These are phyloP conservation scores for Mycena capillaripes DNA, from an alignment of 768 basidiomycete species.

Conservation along the genomic window DNA sequence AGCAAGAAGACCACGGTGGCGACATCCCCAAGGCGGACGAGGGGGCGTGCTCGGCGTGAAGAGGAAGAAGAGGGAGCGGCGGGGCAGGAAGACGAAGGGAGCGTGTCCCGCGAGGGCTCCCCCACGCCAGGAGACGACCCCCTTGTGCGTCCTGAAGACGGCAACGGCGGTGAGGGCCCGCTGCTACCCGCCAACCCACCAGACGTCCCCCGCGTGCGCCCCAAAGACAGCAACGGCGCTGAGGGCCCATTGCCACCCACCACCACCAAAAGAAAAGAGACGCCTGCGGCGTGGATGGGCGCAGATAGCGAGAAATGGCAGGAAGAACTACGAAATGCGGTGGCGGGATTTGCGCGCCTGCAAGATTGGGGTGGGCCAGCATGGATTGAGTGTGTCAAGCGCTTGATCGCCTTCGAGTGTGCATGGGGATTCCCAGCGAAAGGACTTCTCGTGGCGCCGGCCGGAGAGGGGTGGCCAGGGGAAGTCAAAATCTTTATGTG, in stretches of 20 bases:
- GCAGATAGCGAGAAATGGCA: background rate
- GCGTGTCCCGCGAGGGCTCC: background rate
- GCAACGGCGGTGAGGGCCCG: background rate
- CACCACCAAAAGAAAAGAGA: too few relatives aligned
- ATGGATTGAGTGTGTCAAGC: background rate
- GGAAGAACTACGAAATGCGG: background rate
- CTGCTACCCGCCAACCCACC: background rate
- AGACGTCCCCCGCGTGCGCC: background rate
- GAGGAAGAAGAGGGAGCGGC: background rate
- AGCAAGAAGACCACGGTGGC: too few relatives aligned
- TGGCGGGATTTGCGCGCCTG: background rate
- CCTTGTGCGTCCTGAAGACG: background rate
- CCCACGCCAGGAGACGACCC: background rate
- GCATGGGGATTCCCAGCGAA: slow-evolving; percentile 10
- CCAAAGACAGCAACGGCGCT: background rate
- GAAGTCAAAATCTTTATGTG: background rate
- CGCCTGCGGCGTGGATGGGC: background rate
- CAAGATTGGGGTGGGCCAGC: background rate
- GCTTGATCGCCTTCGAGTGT: background rate
- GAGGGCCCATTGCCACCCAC: background rate
- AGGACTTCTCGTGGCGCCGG: background rate
- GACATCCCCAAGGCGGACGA: background rate
- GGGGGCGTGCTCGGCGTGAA: background rate
- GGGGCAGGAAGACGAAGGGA: background rate
- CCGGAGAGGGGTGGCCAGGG: background rate